Percentiles rank a stretch among this genome's conserved stretches.
These are phyloP conservation scores for Flammula alnicola DNA, from an alignment of 1,284 basidiomycete species.

Conservation along the genomic window DNA sequence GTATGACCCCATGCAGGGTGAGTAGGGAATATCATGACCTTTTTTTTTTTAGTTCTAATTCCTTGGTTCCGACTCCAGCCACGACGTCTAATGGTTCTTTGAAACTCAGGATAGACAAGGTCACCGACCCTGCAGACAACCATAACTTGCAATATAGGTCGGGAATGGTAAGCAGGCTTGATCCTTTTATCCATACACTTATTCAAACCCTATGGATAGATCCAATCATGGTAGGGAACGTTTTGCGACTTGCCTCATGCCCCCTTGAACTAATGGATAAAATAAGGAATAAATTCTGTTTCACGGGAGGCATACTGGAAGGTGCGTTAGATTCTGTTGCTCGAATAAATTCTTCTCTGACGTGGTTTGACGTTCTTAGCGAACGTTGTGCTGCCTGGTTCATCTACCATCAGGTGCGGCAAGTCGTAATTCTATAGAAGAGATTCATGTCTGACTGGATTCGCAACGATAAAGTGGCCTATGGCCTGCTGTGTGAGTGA, in stretches of 20 bases:
- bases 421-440: neutral
- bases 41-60: neutral
- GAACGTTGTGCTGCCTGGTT: slow-evolving; percentile 61
- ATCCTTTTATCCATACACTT: neutral
- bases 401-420: slow-evolving; percentile 49
- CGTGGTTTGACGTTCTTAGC: slow-evolving; percentile 37
- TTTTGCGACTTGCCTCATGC: no score
- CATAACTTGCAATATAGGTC: slow-evolving; percentile 39
- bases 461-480: slow-evolving; percentile 46
- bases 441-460: neutral
- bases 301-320: slow-evolving; percentile 74
- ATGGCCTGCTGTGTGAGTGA: slow-evolving; percentile 67
- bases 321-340: slow-evolving; percentile 45
- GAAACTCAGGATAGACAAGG: slow-evolving; percentile 30
- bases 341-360: slow-evolving; percentile 11
- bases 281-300: slow-evolving; percentile 76
- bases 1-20: slow-evolving; percentile 42
- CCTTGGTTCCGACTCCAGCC: no score
- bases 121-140: slow-evolving; percentile 30
- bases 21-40: neutral
- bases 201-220: slow-evolving; percentile 14
- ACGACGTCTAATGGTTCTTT: slow-evolving; percentile 37
- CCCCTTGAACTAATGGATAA: no score
- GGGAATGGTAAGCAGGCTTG: slow-evolving; percentile 33
- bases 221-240: slow-evolving; percentile 36